phyloP scores from a whole-genome alignment of 768 basidiomycete species.

The Macrolepiota albuminosa region DNA sequence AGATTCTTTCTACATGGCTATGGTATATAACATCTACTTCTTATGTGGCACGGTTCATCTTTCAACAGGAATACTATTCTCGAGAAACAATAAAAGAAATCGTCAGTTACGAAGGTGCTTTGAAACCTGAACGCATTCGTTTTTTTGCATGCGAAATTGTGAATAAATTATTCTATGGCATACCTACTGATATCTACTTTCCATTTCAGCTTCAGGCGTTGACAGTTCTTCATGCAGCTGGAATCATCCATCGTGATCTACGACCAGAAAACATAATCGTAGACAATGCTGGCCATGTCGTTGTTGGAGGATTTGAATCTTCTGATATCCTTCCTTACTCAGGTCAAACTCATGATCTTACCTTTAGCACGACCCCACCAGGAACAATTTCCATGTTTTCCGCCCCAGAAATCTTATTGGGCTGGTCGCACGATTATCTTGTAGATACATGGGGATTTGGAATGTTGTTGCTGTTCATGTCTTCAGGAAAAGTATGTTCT shows the following conservation, averaged over 20 bases:
- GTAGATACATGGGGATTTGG: slow-evolving; percentile 64
- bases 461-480: slow-evolving; percentile 44
- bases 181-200: background rate
- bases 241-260: slow-evolving; percentile 44
- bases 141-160: slow-evolving; percentile 50
- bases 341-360: slow-evolving; percentile 21
- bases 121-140: slow-evolving; percentile 30
- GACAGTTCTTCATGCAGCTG: slow-evolving; percentile 35
- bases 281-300: slow-evolving; percentile 38
- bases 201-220: slow-evolving; percentile 36
- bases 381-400: slow-evolving; percentile 24
- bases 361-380: slow-evolving; percentile 40
- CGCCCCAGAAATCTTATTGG: slow-evolving; percentile 51
- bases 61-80: slow-evolving; percentile 29
- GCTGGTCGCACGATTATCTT: slow-evolving; percentile 47
- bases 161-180: slow-evolving; percentile 8
- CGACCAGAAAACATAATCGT: slow-evolving; percentile 41
- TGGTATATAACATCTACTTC: slow-evolving; percentile 23
- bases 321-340: slow-evolving; percentile 35
- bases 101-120: slow-evolving; percentile 26
- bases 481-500: slow-evolving; percentile 37
- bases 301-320: slow-evolving; percentile 38
- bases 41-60: background rate
- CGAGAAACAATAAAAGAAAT: slow-evolving; percentile 25
- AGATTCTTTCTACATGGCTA: slow-evolving; percentile 32